Evolutionary conservation across 345 rosid genomes (phyloP).

Genomic region (Brassica nigra): DNA sequence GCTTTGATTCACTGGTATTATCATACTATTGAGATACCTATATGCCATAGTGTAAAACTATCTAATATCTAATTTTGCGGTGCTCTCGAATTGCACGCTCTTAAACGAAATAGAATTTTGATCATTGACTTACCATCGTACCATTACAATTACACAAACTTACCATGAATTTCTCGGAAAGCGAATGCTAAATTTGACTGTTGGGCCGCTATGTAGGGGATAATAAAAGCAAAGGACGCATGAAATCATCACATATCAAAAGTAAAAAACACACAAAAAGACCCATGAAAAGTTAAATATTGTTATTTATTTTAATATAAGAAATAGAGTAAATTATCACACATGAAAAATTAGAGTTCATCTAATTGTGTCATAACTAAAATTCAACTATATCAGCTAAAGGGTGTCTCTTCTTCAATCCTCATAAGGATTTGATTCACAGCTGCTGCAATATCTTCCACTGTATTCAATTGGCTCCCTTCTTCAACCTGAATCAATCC

Average conservation of each 20-base stretch:
- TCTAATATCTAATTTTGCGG: not conserved
- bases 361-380: conserved; percentile 31
- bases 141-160: not conserved
- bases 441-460: conserved; percentile 85
- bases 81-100: not conserved
- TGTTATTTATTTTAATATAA: conserved; percentile 23
- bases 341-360: conserved; percentile 33
- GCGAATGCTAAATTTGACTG: not conserved
- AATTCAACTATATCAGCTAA: conserved; percentile 31
- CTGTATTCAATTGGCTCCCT: conserved; percentile 73
- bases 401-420: conserved; percentile 64
- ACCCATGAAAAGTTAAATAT: not conserved
- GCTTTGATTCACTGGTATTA: not conserved
- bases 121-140: not conserved
- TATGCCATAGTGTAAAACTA: not conserved
- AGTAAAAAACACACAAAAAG: not conserved
- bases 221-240: not conserved
- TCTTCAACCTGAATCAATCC: conserved; percentile 65
- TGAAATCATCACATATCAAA: conserved; percentile 1
- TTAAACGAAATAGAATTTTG: not conserved
- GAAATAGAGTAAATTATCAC: conserved; percentile 17
- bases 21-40: not conserved
- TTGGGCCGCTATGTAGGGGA: not conserved
- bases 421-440: conserved; percentile 63
- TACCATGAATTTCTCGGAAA: not conserved